Conservation (phyloP, 306 rosid genomes). For the Castanopsis chinensis region DNA sequence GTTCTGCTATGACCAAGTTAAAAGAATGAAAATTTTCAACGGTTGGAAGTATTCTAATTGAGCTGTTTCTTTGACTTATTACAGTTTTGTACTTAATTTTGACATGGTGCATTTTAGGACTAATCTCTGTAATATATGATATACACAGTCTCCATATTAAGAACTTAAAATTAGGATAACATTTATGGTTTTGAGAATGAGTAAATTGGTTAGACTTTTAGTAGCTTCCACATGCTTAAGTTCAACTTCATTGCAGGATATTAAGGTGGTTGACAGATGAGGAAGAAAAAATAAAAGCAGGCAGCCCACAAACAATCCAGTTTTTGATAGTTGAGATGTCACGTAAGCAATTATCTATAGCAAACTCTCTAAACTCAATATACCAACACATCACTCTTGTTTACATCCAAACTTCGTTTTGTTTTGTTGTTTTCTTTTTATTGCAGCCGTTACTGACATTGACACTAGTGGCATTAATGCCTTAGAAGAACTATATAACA, state of each 20-base stretch:
- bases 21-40: background rate
- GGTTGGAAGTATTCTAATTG: background rate
- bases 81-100: background rate
- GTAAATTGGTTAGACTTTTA: background rate
- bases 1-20: background rate
- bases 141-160: background rate
- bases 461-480: conserved; percentile 98
- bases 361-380: background rate
- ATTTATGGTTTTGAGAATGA: background rate
- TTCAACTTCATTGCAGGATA: conserved; percentile 50
- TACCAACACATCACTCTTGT: conserved; percentile 1
- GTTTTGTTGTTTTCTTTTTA: background rate
- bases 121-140: background rate
- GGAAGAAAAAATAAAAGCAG: conserved; percentile 57
- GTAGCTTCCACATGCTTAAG: conserved; percentile 8
- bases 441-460: conserved; percentile 83
- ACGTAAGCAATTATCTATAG: conserved; percentile 45
- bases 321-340: conserved; percentile 91
- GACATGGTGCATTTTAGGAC: conserved; percentile 1
- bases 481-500: conserved; percentile 72
- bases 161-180: background rate
- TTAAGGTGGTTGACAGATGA: conserved; percentile 85
- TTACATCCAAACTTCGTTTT: conserved; percentile 5
- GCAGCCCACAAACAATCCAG: conserved; percentile 51
- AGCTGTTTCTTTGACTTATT: background rate